Base-by-base conservation (phyloP, 805 yeast species). In the Hyphopichia homilentoma region DNA sequence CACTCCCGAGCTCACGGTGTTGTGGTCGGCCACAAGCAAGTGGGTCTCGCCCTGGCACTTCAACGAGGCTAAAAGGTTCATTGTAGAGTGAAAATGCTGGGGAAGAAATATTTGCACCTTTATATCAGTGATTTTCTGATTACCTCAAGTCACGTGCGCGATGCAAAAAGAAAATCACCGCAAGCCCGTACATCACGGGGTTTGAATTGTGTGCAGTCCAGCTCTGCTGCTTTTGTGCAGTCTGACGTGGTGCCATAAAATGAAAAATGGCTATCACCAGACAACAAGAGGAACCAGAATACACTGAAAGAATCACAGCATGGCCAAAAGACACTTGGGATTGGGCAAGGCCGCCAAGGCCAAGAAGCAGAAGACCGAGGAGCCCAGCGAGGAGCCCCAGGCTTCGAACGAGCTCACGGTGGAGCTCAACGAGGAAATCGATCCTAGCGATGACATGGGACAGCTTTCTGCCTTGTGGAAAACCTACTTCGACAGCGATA, bases 361-460 rank as follows among this genome's bases (percentile, higher is more conserved):
- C 29, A 65, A 63, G 47, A 69, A 61, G 61, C 67, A 58, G 36
- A 65, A 61, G 41, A 48, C 45, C 27, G 58, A 52, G 21, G 47
- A 48, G 35, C 22, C 22, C 11, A 26, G 20, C 12, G 44, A 37
- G 7, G 34, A 44, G 13, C 30, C 29, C 12, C 28, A 21, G 21
- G 40, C 40, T 7, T 30, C 34, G 29, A 54, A 59, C 33, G 61
- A 55, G 30, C 41, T 65, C 27, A 61, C 70, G 3, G 80, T 89
- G 22, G 90, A 83, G 48, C 55, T 89, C 15, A 78, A 70, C 9
- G 85, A 77, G 22, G 81, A 74, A 24, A 81, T 72, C 2, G 87
- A 84, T 48, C 78, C 83, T 5, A 81, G 83, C 39, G 88, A 87
- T 52, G 93, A 85, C 45, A 48, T 85, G n/a, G 78, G 78, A 5